phyloP scores from a whole-genome alignment of 495 filamentous ascomycete genomes.

The Penicillium herquei region DNA sequence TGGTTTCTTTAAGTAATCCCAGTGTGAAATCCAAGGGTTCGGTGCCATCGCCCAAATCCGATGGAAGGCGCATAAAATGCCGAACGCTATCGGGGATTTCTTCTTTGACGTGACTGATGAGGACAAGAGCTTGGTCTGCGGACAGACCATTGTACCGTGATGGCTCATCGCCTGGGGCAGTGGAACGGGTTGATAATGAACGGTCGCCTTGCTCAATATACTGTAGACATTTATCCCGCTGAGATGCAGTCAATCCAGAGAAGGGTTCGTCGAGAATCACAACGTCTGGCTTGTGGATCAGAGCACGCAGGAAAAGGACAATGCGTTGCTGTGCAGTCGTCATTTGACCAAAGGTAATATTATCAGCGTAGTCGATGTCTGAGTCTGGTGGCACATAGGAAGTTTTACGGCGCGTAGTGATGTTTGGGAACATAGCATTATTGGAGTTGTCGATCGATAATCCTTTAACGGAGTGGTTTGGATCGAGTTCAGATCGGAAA shows the following conservation, averaged over 20 bases:
- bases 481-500: slow-evolving; percentile 74
- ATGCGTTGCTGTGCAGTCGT: slow-evolving; percentile 79
- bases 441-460: slow-evolving; percentile 4
- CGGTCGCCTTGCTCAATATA: slow-evolving; percentile 67
- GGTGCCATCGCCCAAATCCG: slow-evolving; percentile 41
- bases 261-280: slow-evolving; percentile 93
- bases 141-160: slow-evolving; percentile 40
- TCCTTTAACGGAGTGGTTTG: slow-evolving; percentile 18
- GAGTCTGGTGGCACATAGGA: slow-evolving; percentile 20
- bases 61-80: slow-evolving; percentile 77
- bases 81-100: slow-evolving; percentile 80
- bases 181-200: neutral
- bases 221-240: slow-evolving; percentile 78
- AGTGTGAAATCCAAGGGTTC: slow-evolving; percentile 37
- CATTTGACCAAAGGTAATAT: slow-evolving; percentile 68
- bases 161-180: neutral
- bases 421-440: slow-evolving; percentile 14
- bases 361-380: slow-evolving; percentile 65
- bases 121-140: slow-evolving; percentile 72
- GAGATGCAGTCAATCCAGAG: slow-evolving; percentile 77
- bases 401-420: neutral
- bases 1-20: slow-evolving; percentile 24
- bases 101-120: slow-evolving; percentile 85
- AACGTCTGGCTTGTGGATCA: slow-evolving; percentile 80
- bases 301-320: slow-evolving; percentile 78